Evolutionary conservation across 306 rosid species (phyloP).

Genomic region (Cercis canadensis): DNA sequence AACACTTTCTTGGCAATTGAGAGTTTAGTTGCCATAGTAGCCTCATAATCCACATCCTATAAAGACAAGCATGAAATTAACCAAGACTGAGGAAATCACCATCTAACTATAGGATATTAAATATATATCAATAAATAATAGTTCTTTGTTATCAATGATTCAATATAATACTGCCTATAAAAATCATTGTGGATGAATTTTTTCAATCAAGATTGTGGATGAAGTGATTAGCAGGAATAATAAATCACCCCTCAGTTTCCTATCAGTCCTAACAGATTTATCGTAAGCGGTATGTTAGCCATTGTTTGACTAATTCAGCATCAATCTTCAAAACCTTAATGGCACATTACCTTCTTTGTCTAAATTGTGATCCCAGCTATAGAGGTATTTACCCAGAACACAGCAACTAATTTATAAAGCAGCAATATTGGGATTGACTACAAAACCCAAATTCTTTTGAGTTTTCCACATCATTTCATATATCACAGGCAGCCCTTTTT

Average conservation of each 20-base stretch:
- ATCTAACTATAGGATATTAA: slow-evolving; percentile 7
- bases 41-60: slow-evolving; percentile 94
- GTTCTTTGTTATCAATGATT: neutral
- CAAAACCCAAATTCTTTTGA: slow-evolving; percentile 28
- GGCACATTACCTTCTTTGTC: slow-evolving; percentile 9
- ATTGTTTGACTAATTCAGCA: slow-evolving; percentile 20
- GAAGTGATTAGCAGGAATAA: too few relatives aligned
- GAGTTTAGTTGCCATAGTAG: slow-evolving; percentile 79
- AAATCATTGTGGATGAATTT: neutral
- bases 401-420: slow-evolving; percentile 16
- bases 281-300: neutral
- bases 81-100: slow-evolving; percentile 31
- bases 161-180: neutral
- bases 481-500: neutral
- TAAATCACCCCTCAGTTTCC: neutral
- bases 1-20: slow-evolving; percentile 87
- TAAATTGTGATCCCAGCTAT: slow-evolving; percentile 19
- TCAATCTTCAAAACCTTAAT: slow-evolving; percentile 16
- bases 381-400: slow-evolving; percentile 8
- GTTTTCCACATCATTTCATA: slow-evolving; percentile 25
- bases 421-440: neutral
- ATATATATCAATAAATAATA: neutral
- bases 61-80: slow-evolving; percentile 28
- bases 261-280: neutral
- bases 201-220: too few relatives aligned